These are phyloP conservation scores for Boletus smithii DNA, from an alignment of 1,284 basidiomycete species.

Conservation along the genomic window DNA sequence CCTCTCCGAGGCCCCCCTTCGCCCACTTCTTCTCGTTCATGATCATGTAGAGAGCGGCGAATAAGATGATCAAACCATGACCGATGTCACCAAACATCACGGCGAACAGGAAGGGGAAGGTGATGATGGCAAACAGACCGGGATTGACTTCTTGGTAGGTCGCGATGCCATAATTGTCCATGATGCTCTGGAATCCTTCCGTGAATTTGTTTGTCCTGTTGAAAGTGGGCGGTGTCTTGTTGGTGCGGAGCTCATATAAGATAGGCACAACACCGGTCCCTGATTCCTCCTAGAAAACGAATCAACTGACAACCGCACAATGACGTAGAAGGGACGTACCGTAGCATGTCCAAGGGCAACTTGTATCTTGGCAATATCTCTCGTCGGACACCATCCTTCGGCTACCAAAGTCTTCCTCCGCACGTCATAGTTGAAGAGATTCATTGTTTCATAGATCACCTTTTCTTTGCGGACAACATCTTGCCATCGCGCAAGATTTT, in stretches of 20 bases:
- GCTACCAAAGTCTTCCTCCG: conserved; percentile 94
- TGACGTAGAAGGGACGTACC: conserved; percentile 41
- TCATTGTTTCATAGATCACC: conserved; percentile 91
- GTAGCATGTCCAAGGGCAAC: conserved; percentile 89
- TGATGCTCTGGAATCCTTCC: conserved; percentile 95
- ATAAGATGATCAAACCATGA: conserved; percentile 84
- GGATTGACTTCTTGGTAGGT: conserved; percentile 98
- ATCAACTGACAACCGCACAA: conserved; percentile 1
- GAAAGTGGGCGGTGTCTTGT: conserved; percentile 94
- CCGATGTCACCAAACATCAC: conserved; percentile 99
- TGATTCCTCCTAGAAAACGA: conserved; percentile 71
- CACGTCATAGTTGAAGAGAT: conserved; percentile 92
- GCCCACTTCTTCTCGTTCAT: conserved; percentile 78
- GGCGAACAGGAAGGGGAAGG: conserved; percentile 98
- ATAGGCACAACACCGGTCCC: conserved; percentile 92
- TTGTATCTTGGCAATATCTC: conserved; percentile 88
- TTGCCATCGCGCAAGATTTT: conserved; percentile 86
- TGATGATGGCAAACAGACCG: conserved; percentile 90
- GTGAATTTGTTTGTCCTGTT: conserved; percentile 96
- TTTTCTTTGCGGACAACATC: conserved; percentile 96
- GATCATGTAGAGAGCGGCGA: conserved; percentile 83
- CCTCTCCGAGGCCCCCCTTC: conserved; percentile 77
- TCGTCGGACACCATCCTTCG: conserved; percentile 95
- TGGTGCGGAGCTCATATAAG: conserved; percentile 86
- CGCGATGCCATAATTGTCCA: conserved; percentile 96